These are phyloP conservation scores for Cyberlindnera americana DNA, from an alignment of 805 yeast genomes.

Conservation along the genomic window DNA sequence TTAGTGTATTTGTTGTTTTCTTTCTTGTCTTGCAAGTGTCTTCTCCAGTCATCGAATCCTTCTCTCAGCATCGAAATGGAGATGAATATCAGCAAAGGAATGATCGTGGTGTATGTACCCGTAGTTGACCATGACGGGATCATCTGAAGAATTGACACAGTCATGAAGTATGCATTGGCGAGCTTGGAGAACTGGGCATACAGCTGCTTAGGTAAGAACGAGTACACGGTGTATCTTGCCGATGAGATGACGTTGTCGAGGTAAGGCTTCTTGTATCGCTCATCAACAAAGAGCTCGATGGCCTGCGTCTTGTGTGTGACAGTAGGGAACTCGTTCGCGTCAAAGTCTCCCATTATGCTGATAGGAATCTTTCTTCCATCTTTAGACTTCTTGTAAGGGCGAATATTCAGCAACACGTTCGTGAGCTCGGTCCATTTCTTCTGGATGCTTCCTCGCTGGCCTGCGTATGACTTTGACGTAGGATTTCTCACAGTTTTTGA, in stretches of 20 bases:
- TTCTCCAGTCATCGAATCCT: slow-evolving; percentile 87
- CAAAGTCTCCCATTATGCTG: slow-evolving; percentile 37
- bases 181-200: slow-evolving; percentile 88
- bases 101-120: slow-evolving; percentile 89
- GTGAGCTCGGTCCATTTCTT: slow-evolving; percentile 23
- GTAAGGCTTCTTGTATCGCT: slow-evolving; percentile 61
- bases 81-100: slow-evolving; percentile 83
- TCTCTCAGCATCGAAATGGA: slow-evolving; percentile 87
- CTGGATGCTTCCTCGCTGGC: slow-evolving; percentile 23
- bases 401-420: slow-evolving; percentile 42
- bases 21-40: slow-evolving; percentile 79
- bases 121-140: slow-evolving; percentile 98
- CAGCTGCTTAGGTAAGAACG: slow-evolving; percentile 85
- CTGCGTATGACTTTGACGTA: slow-evolving; percentile 20
- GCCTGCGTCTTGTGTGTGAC: slow-evolving; percentile 21
- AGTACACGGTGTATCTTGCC: slow-evolving; percentile 74
- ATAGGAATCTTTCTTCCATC: slow-evolving; percentile 80
- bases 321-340: slow-evolving; percentile 31
- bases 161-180: slow-evolving; percentile 87
- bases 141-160: slow-evolving; percentile 90
- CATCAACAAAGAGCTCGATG: slow-evolving; percentile 53
- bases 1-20: slow-evolving; percentile 64
- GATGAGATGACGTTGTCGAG: slow-evolving; percentile 72
- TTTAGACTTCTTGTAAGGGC: slow-evolving; percentile 48
- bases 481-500: slow-evolving; percentile 10